Conservation (phyloP, 805 yeast genomes). For the Priceomyces melissophilus region DNA sequence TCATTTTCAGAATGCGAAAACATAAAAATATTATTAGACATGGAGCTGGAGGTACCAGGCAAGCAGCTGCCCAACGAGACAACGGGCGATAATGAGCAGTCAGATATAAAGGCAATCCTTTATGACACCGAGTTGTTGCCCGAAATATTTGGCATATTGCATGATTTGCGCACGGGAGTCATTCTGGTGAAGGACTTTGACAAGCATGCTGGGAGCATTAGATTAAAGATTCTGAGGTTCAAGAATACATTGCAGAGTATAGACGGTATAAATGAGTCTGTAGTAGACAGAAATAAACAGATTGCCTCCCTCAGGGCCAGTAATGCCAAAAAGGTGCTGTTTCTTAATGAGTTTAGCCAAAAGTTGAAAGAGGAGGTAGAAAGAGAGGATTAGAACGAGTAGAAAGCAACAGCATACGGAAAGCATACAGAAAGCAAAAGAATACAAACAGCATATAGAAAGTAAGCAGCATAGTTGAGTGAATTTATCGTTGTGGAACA, state of each 20-base stretch:
- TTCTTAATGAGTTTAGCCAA: constrained; percentile 18
- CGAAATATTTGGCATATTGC: constrained; percentile 33
- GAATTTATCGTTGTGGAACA: too few relatives aligned
- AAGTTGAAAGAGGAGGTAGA: constrained; percentile 7
- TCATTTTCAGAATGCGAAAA: background rate
- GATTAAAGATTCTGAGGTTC: constrained; percentile 31
- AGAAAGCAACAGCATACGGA: too few relatives aligned
- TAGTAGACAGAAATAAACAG: constrained; percentile 19
- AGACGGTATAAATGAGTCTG: constrained; percentile 36
- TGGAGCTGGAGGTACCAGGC: background rate
- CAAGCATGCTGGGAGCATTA: constrained; percentile 36
- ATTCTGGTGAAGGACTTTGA: constrained; percentile 41
- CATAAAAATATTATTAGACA: background rate
- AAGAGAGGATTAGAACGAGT: too few relatives aligned
- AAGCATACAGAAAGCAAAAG: too few relatives aligned
- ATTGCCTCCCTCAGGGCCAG: constrained; percentile 22
- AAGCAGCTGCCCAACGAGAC: too few relatives aligned
- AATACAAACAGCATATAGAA: too few relatives aligned
- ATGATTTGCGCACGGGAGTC: constrained; percentile 32
- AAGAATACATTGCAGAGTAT: constrained; percentile 30
- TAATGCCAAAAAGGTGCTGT: constrained; percentile 22
- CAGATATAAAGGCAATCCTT: constrained; percentile 21
- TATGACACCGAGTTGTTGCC: constrained; percentile 33
- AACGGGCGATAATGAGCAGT: background rate
- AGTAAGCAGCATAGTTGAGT: too few relatives aligned